Base-by-base conservation (phyloP, 2,329 filamentous ascomycete species). In the Colletotrichum musicola region DNA sequence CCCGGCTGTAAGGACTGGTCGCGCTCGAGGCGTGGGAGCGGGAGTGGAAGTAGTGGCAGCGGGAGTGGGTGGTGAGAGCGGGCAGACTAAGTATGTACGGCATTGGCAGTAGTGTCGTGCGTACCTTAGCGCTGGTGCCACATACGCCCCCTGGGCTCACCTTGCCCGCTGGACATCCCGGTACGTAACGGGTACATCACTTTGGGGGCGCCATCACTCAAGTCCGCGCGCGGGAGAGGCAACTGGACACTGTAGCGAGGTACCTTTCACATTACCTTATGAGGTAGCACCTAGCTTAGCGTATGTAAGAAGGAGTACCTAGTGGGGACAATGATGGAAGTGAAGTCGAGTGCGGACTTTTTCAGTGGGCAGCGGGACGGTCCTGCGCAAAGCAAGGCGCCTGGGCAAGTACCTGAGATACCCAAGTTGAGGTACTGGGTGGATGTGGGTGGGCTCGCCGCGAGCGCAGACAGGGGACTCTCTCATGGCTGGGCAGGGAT, bases 401-500 rank as follows among this genome's bases (percentile, higher is more conserved):
- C 30, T 35, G 30, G 20, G n/a, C 16, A 25, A n/a, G 27, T 27
- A 35, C 20, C 14, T 25, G 12, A 14, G 50, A 25, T 54, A 35
- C 30, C 30, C 30, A 35, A 35, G 30, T 7, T 10, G 30, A 35
- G 30, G 9, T 35, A 35, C 54, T 58, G 49, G 27, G 55, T 69
- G 62, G 62, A 66, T 61, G 62, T 67, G 66, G 62, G 66, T 51
- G 55, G 66, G 25, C 38, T 30, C 16, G 16, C 27, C 18, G 44
- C n/a, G 30, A 30, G 35, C 44, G 18, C 42, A 27, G 62, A 53
- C 66, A 66, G 62, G 66, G 66, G 62, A 10, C 4, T 14, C 35
- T 51, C 66, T 67, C 62, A 69, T 67, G 62, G 66, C 66, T 18
- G 30, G 25, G 35, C 66, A 69, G 62, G 66, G 66, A 62, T 69